Evolutionary conservation across 805 yeast genomes (phyloP).

Genomic region (Candida krabiensis): DNA sequence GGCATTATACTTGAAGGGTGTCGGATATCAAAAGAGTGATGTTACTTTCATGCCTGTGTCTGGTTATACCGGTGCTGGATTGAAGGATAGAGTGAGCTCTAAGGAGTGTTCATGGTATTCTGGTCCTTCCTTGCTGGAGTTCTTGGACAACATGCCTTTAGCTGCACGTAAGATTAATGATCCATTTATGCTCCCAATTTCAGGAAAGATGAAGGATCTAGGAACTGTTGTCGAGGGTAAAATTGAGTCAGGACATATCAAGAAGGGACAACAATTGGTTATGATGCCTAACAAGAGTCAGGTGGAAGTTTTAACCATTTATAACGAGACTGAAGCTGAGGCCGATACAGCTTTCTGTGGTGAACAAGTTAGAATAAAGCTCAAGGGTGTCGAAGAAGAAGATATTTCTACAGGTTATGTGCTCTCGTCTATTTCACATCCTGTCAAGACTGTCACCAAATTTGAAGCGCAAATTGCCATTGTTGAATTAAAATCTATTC

Average conservation of each 20-base stretch:
- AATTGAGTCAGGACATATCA: slow-evolving; percentile 92
- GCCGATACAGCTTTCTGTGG: slow-evolving; percentile 89
- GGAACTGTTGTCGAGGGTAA: slow-evolving; percentile 99
- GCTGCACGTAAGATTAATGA: slow-evolving; percentile 86
- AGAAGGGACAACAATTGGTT: slow-evolving; percentile 70
- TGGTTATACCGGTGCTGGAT: slow-evolving; percentile 96
- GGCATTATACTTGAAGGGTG: slow-evolving; percentile 73
- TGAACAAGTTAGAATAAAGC: slow-evolving; percentile 92
- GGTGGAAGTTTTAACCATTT: slow-evolving; percentile 85
- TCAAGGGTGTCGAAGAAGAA: slow-evolving; percentile 97
- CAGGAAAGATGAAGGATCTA: slow-evolving; percentile 93
- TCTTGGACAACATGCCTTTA: slow-evolving; percentile 77
- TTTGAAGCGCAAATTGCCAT: slow-evolving; percentile 97
- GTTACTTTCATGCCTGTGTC: slow-evolving; percentile 95
- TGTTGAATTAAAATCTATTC: slow-evolving; percentile 91
- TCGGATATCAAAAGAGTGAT: slow-evolving; percentile 89
- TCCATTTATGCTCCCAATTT: slow-evolving; percentile 95
- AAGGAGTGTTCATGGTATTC: slow-evolving; percentile 87
- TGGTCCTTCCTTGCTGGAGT: slow-evolving; percentile 92
- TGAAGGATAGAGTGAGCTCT: slow-evolving; percentile 78
- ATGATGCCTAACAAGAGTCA: slow-evolving; percentile 89
- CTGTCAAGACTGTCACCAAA: slow-evolving; percentile 85
- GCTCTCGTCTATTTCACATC: slow-evolving; percentile 78
- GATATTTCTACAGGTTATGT: slow-evolving; percentile 92
- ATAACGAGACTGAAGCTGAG: slow-evolving; percentile 94